phyloP scores from a whole-genome alignment of 2,329 filamentous ascomycete species.

The Fusarium fujikuroi region DNA sequence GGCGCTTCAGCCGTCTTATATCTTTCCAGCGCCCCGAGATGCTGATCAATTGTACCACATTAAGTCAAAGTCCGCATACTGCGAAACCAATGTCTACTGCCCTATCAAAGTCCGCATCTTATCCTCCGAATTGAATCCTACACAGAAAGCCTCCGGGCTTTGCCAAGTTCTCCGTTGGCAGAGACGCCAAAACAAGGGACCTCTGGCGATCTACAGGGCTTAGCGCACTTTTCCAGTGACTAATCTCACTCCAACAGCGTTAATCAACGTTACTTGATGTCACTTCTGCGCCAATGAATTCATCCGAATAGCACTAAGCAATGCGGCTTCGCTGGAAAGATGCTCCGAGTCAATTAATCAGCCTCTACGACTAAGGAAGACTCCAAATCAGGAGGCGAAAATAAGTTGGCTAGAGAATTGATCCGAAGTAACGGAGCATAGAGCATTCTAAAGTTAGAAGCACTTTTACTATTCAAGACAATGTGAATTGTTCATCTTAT shows the following conservation, averaged over 20 bases:
- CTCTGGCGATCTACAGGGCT: not conserved
- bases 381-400: not conserved
- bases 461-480: not conserved
- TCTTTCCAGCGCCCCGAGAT: not conserved
- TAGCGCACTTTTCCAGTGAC: not conserved
- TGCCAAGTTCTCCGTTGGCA: not conserved
- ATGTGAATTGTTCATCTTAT: not conserved
- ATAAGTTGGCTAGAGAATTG: not conserved
- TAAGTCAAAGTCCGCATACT: not conserved
- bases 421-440: not conserved
- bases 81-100: too few species aligned
- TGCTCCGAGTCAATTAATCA: constrained; percentile 16
- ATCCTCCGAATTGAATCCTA: not conserved
- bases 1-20: not conserved
- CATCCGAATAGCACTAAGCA: not conserved
- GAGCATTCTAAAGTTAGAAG: not conserved
- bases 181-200: not conserved
- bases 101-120: not conserved
- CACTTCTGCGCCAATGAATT: not conserved
- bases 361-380: not conserved
- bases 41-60: not conserved
- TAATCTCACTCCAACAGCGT: constrained; percentile 7
- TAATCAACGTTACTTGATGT: constrained; percentile 10
- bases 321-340: constrained; percentile 3
- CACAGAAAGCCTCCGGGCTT: not conserved